These are phyloP conservation scores for Fusarium secorum DNA, from an alignment of 2,329 filamentous ascomycete genomes.

Conservation along the genomic window DNA sequence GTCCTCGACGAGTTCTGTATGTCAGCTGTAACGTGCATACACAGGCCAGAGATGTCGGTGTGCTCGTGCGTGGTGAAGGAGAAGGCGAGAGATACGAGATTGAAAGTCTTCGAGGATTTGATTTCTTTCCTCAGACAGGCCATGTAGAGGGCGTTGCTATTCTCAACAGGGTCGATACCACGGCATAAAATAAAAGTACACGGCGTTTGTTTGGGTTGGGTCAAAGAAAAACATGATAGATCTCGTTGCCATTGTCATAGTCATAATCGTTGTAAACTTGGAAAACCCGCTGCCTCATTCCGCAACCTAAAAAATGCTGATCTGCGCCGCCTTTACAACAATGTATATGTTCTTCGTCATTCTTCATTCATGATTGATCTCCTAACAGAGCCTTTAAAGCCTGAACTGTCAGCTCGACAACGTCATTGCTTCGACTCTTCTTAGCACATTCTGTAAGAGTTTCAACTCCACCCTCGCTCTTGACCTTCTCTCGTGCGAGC, in stretches of 20 bases:
- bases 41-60: slow-evolving; percentile 90
- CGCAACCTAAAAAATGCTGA: background rate
- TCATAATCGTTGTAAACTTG: slow-evolving; percentile 27
- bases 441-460: slow-evolving; percentile 74
- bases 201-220: slow-evolving; percentile 15
- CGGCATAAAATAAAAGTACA: slow-evolving; percentile 18
- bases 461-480: slow-evolving; percentile 69
- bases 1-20: slow-evolving; percentile 83
- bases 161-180: slow-evolving; percentile 61
- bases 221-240: slow-evolving; percentile 13
- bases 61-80: slow-evolving; percentile 75
- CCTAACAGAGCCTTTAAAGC: slow-evolving; percentile 73
- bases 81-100: slow-evolving; percentile 74
- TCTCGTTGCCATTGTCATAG: slow-evolving; percentile 24
- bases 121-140: slow-evolving; percentile 92
- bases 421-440: slow-evolving; percentile 71
- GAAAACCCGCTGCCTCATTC: slow-evolving; percentile 23
- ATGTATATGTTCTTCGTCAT: slow-evolving; percentile 3
- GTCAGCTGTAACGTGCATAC: slow-evolving; percentile 99
- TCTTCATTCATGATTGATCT: slow-evolving; percentile 37
- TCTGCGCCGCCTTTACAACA: slow-evolving; percentile 1
- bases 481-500: slow-evolving; percentile 66
- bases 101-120: slow-evolving; percentile 90
- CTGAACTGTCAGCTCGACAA: slow-evolving; percentile 75
- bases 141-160: slow-evolving; percentile 75